A percentile compares a stretch with the other conserved stretches of the same genome.
Conservation (phyloP, 805 yeast genomes). For the Sugiyamaella lignohabitans region DNA sequence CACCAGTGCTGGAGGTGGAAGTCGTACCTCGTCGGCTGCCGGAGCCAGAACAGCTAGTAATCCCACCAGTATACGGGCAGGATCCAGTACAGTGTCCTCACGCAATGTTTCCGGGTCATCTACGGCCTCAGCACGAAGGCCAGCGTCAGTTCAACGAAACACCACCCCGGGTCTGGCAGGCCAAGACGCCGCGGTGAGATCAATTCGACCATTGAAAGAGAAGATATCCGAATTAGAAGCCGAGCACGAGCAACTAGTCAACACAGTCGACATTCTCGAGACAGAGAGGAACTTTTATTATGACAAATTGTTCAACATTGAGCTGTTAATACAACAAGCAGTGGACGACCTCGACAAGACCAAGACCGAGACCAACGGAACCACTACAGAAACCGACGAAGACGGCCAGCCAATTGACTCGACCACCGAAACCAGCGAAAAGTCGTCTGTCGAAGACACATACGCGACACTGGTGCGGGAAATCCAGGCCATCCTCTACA, state of each 20-base stretch:
- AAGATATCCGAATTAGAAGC: constrained; percentile 38
- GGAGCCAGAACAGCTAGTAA: not conserved
- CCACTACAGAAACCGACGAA: not conserved
- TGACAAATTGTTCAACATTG: constrained; percentile 82
- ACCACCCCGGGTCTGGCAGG: constrained; percentile 7
- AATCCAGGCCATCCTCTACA: constrained; percentile 69
- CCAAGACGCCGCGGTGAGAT: constrained; percentile 28
- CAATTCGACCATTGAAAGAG: constrained; percentile 32
- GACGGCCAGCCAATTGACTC: constrained; percentile 6
- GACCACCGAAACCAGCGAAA: constrained; percentile 24
- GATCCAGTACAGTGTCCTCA: constrained; percentile 2
- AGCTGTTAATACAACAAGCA: constrained; percentile 63
- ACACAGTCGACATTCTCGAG: constrained; percentile 55
- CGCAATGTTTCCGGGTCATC: constrained; percentile 5
- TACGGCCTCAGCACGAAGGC: constrained; percentile 8
- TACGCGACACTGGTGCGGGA: constrained; percentile 42
- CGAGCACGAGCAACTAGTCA: constrained; percentile 52
- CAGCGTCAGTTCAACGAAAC: constrained; percentile 2
- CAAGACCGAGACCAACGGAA: constrained; percentile 7
- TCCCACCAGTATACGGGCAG: constrained; percentile 6
- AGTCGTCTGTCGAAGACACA: constrained; percentile 31
- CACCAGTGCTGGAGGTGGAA: constrained; percentile 1
- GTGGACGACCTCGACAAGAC: constrained; percentile 40
- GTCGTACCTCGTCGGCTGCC: constrained; percentile 1
- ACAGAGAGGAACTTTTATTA: constrained; percentile 88